Base-by-base conservation (phyloP, 1,284 basidiomycete species). In the Fomitopsis schrenkii region DNA sequence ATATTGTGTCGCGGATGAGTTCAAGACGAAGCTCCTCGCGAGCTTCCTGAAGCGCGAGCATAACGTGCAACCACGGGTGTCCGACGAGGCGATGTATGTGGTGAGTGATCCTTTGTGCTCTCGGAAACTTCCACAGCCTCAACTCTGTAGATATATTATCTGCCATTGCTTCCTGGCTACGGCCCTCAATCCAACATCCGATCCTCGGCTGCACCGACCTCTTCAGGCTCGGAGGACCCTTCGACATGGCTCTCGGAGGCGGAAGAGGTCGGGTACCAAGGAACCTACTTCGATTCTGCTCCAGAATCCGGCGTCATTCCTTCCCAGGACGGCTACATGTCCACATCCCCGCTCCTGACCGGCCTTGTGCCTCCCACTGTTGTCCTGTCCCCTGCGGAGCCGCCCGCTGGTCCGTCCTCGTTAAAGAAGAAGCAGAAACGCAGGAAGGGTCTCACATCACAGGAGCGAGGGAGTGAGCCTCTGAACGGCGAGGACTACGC, bases 31-130 rank as follows among this genome's bases (percentile, higher is more conserved):
- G 72, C 76, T 91, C 0, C 76, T 95, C 22, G 83, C 88, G 7
- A 88, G 88, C 6, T 97, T 96, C 70, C 73, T 97, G 71, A 95
- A 95, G 74, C 80, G 95, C 58, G 96, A 98, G 72, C 96, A 98
- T 72, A 96, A 95, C 58, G 94, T 97, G 10, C 81, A 84, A 1
- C 94, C 95, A 0, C 81, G 95, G 60, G 84, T 95, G 1, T 98
- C 94, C 70, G 95, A 98, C 72, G 95, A 98, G 74, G 95, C 95
- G 2, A 78, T 95, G 64, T 98, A 96, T 76, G 92, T 89, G 55
- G 93, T 95, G 65, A 76, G 91, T 85, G 36, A 45, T 22, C 48
- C 48, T 36, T 52, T 41, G 42, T 46, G 42, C n/a, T 46, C 55
- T 55, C 48, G 66, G 52, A 56, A 22, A 8, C 17, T 48, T 40